Base-by-base conservation (phyloP, 2,329 filamentous ascomycete genomes). In the Trichoderma cornu-damae region DNA sequence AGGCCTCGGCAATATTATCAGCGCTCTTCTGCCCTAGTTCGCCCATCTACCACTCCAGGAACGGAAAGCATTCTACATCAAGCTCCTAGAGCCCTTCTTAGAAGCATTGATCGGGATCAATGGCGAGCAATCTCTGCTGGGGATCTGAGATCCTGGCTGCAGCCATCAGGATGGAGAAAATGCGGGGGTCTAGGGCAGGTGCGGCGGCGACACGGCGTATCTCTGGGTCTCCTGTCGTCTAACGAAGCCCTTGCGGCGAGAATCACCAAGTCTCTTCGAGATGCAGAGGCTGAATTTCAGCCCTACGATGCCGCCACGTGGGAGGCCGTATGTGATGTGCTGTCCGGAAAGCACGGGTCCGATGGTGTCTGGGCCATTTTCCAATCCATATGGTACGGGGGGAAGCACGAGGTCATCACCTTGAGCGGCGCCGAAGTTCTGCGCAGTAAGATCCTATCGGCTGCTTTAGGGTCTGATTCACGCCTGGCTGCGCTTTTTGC, bases 341-440 rank as follows among this genome's bases (percentile, higher is more conserved):
- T 62, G 4, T 65, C 61, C 3, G 64, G 61, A 24, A 59, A 58
- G 3, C 53, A 64, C 50, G 64, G 64, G 6, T 37, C 60, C 32
- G 61, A 65, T 24, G 68, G 66, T 24, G 62, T 63, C 43, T 71
- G 70, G 69, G 59, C 64, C 7, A 59, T 61, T 12, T 68, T 71
- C 42, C 34, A 65, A 26, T 59, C 62, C 18, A 60, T 71, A 16
- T 60, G 57, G 28, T 46, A 44, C 2, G 52, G 59, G 35, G 65
- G 55, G 14, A 55, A 62, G 20, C 38, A 58, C 9, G 34, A 59
- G 11, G 44, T 68, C 20, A 44, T 73, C 4, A 60, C 61, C 2
- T 57, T 60, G 6, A 42, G 57, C 24, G 58, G 64, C 24, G 65
- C 69, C 14, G 63, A 67, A 7, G 22, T 55, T 7, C 56, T 73